Percentiles rank a stretch among this genome's conserved stretches.
Conservation (phyloP, 2,329 filamentous ascomycete genomes). For the Hypoxylon sp. region DNA sequence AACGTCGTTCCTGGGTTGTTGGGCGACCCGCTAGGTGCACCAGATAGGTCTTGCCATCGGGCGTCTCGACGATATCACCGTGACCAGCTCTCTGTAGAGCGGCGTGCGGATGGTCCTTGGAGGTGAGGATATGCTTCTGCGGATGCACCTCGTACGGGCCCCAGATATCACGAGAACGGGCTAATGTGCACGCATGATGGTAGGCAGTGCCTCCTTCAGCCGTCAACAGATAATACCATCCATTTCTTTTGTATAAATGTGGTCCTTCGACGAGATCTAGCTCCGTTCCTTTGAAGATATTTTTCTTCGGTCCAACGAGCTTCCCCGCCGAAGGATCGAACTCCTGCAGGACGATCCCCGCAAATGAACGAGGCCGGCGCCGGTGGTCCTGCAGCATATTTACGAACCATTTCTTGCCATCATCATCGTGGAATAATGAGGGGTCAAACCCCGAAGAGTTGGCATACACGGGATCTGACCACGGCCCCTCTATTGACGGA, state of each 20-base stretch:
- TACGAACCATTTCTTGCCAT: constrained; percentile 70
- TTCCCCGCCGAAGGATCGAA: constrained; percentile 65
- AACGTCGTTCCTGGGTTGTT: constrained; percentile 66
- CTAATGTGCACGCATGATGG: constrained; percentile 72
- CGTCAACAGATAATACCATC: constrained; percentile 72
- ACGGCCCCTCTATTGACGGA: constrained; percentile 69
- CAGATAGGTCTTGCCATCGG: constrained; percentile 67
- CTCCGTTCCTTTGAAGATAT: constrained; percentile 69
- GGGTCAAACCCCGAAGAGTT: constrained; percentile 76
- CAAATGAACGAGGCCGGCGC: constrained; percentile 64
- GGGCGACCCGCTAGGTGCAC: constrained; percentile 69
- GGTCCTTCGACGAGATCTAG: constrained; percentile 70
- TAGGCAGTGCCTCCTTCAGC: constrained; percentile 74
- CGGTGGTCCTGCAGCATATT: constrained; percentile 72
- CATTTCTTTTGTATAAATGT: constrained; percentile 71
- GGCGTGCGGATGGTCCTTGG: constrained; percentile 64
- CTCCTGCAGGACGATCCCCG: constrained; percentile 72
- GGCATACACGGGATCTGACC: constrained; percentile 72
- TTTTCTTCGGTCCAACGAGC: constrained; percentile 70
- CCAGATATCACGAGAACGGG: constrained; percentile 67
- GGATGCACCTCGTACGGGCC: constrained; percentile 75
- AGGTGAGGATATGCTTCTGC: constrained; percentile 69
- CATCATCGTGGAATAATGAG: constrained; percentile 70
- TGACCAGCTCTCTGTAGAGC: constrained; percentile 69
- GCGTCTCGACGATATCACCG: constrained; percentile 68